phyloP scores from a whole-genome alignment of 805 yeast genomes.

The Candida anglica region DNA sequence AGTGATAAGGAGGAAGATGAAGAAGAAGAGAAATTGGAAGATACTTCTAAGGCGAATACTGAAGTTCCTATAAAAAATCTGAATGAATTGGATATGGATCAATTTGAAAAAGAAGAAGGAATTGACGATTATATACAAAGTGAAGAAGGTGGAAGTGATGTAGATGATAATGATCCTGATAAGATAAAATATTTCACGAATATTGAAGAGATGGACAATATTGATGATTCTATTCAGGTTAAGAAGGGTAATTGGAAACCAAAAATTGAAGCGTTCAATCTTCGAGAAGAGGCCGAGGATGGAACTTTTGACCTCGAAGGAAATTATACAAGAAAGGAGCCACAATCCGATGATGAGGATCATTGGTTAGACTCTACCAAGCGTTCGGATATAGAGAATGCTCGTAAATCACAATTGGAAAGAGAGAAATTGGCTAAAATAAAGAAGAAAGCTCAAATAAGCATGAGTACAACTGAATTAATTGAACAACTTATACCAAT shows the following conservation, averaged over 20 bases:
- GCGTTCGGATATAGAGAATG: conserved; percentile 21
- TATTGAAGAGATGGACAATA: conserved; percentile 16
- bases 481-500: conserved; percentile 31
- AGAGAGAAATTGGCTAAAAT: conserved; percentile 19
- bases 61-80: conserved; percentile 6
- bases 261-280: conserved; percentile 59
- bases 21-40: conserved; percentile 8
- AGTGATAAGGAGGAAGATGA: conserved; percentile 18
- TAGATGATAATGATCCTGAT: conserved; percentile 8
- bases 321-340: conserved; percentile 41
- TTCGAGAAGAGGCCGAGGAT: conserved; percentile 51
- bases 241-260: conserved; percentile 22
- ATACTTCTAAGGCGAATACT: conserved; percentile 6
- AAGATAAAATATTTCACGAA: conserved; percentile 22
- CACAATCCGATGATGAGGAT: conserved; percentile 19
- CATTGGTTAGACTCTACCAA: conserved; percentile 14
- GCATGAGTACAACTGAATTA: conserved; percentile 9
- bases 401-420: conserved; percentile 44
- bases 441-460: conserved; percentile 10
- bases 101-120: conserved; percentile 24
- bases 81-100: conserved; percentile 15
- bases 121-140: conserved; percentile 4
- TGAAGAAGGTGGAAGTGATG: conserved; percentile 16
- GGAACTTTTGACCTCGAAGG: conserved; percentile 64
- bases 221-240: conserved; percentile 1